Evolutionary conservation across 106 monocot genomes (phyloP), one percentile per base, ranked within the genome.

Genomic region (Xerophyta viscosa): DNA sequence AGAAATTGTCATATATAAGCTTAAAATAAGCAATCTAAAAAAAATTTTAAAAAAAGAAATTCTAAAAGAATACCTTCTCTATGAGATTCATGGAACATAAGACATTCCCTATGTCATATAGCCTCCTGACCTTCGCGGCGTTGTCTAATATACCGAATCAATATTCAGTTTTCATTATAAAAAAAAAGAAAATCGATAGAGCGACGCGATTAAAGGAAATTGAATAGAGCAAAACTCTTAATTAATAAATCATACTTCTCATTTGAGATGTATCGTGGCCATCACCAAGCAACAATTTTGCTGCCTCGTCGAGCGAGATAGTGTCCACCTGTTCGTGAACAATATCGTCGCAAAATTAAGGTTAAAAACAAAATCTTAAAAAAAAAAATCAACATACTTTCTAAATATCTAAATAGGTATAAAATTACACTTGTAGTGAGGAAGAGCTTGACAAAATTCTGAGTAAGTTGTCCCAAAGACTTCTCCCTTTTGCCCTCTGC

Each of bases 91-190:
- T 51, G 7, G 96, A 88, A 47, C 84, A 84, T 7, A 96, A 54
- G 29, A 96, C 89, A 56, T 96, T 96, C 21, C 88, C 88, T 54
- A 96, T 96, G 57, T 96, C 96, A 57, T 96, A 96, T 20, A 96
- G 58, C n/a, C 88, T 71, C 37, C 96, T 54, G 1, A 96, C 89
- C 52, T 85, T 96, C 24, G 96, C 96, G 74, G 79, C 67, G 76
- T 64, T 68, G 66, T 29, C 57, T 48, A 37, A 48, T 12, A 29
- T 48, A 23, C 33, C 30, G 23, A 65, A 49, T 2, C 2, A 39
- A 1, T 12, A 3, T 15, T n/a, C n/a, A 39, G 15, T 10, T 12
- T 39, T 3, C 39, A 12, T 39, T 39, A 12, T 1, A 12, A 7
- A 39, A 12, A 39, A 39, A 15, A 39, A 15, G 39, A 39, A 39